Base-by-base conservation (phyloP, 192 early-diverging fungal genomes). In the Pilobolus umbonatus region DNA sequence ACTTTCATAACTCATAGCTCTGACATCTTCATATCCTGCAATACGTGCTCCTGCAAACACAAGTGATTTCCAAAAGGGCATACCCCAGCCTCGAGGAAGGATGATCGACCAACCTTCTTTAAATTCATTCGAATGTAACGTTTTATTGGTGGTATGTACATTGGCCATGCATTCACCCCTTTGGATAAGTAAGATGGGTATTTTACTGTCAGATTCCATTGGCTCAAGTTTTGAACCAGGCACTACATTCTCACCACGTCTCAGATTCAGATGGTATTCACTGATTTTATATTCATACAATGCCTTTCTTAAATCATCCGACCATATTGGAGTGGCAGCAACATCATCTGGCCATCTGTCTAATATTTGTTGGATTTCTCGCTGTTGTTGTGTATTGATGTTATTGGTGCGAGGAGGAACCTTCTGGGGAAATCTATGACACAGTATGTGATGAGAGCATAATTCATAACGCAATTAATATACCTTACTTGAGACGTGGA, bases 61-160 rank as follows among this genome's bases (percentile, higher is more conserved):
- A 19, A 98, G 75, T 14, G 85, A 79, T 71, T 90, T 85, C 93
- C 92, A 97, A 59, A 98, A 83, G 9, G 82, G 60, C 76, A 89
- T 88, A 7, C 82, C 93, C 86, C 88, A 94, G 0, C 85, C 84
- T n/a, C 75, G 71, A 12, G 92, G 90, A 6, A 93, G 66, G 28
- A 96, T 67, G 17, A 96, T 35, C 19, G 87, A 88, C 93, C 92
- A 95, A 0, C 93, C 92, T 49, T 85, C 71, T 11, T 69, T 63
- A 6, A 49, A 44, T 28, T 48, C 55, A 45, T 32, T 6, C 9
- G 28, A 62, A 75, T 55, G 83, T 64, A 64, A 1, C 42, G 64
- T 29, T 36, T 47, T 5, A 44, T 53, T 48, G 15, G 11, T 42
- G 10, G 2, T 35, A n/a, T 7, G 1, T n/a, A 12, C 4, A 15